phyloP scores from a whole-genome alignment of 1,284 basidiomycete genomes.

The Tylopilus sp. region DNA sequence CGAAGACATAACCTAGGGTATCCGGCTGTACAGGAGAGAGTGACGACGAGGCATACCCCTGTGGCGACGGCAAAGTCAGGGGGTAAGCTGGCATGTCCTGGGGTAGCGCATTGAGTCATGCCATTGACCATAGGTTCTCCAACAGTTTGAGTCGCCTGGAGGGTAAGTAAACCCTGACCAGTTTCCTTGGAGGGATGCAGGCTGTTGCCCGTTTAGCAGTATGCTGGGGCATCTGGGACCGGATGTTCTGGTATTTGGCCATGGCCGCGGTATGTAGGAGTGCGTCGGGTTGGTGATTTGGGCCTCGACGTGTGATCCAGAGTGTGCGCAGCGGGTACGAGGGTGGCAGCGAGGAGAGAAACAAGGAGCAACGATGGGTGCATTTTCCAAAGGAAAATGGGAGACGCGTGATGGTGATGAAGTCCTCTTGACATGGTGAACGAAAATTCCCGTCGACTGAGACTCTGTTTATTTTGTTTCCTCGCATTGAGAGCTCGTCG shows the following conservation, averaged over 20 bases:
- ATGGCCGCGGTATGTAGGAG: constrained; percentile 41
- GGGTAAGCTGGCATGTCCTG: constrained; percentile 41
- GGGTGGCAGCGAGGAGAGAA: not conserved
- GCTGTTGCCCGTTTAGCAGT: constrained; percentile 35
- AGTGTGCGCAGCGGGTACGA: not conserved
- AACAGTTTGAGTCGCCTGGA: constrained; percentile 45
- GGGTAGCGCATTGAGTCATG: too few relatives aligned
- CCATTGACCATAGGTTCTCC: constrained; percentile 57
- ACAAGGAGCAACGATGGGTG: constrained; percentile 21
- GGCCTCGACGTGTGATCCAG: constrained; percentile 34
- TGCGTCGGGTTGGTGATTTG: constrained; percentile 8
- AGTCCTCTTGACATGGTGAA: too few relatives aligned
- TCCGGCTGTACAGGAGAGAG: constrained; percentile 41
- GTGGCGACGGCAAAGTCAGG: constrained; percentile 61
- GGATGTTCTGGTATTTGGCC: constrained; percentile 37
- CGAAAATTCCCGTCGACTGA: too few relatives aligned
- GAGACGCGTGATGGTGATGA: too few relatives aligned
- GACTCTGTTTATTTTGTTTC: too few relatives aligned
- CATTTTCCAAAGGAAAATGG: too few relatives aligned
- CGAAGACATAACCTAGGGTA: constrained; percentile 58
- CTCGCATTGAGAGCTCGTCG: too few relatives aligned
- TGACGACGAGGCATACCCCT: constrained; percentile 37
- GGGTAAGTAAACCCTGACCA: constrained; percentile 34
- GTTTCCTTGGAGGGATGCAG: constrained; percentile 32
- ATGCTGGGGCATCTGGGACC: constrained; percentile 36